Percentiles rank a stretch among this genome's conserved stretches.
These are phyloP conservation scores for Solanum ahanhuiri DNA, from an alignment of 257 asterid genomes.

Conservation along the genomic window DNA sequence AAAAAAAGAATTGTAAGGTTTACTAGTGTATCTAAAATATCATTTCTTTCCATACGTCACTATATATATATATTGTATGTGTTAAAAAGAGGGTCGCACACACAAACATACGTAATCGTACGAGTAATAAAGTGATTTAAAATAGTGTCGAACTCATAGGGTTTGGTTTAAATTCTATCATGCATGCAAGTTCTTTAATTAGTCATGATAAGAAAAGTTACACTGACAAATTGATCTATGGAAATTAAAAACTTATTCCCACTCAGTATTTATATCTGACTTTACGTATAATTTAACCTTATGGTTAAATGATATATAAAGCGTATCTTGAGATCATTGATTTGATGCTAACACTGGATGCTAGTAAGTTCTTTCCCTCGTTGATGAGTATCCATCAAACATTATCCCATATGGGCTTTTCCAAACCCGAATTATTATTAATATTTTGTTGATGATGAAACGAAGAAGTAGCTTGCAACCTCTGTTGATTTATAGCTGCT, in stretches of 20 bases:
- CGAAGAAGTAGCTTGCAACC: constrained; percentile 28
- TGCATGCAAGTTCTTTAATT: neutral
- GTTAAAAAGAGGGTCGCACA: neutral
- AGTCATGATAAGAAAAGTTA: neutral
- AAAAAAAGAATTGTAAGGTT: neutral
- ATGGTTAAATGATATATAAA: neutral
- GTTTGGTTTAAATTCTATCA: neutral
- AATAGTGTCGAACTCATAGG: neutral
- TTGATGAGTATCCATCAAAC: constrained; percentile 1
- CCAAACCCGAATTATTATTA: constrained; percentile 30
- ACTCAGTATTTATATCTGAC: too few species aligned
- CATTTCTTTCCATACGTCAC: neutral
- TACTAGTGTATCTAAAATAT: too few species aligned
- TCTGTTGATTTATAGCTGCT: constrained; percentile 29
- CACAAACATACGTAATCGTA: neutral
- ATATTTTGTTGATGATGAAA: constrained; percentile 30
- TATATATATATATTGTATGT: too few species aligned
- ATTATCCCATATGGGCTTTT: constrained; percentile 34
- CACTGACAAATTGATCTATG: neutral
- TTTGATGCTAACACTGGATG: neutral
- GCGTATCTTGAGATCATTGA: neutral
- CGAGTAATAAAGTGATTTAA: neutral
- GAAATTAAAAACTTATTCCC: neutral
- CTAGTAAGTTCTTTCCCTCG: neutral
- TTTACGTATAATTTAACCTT: neutral